Evolutionary conservation across 371 early-diverging fungal species (phyloP).

Genomic region (Mucor piriformis): DNA sequence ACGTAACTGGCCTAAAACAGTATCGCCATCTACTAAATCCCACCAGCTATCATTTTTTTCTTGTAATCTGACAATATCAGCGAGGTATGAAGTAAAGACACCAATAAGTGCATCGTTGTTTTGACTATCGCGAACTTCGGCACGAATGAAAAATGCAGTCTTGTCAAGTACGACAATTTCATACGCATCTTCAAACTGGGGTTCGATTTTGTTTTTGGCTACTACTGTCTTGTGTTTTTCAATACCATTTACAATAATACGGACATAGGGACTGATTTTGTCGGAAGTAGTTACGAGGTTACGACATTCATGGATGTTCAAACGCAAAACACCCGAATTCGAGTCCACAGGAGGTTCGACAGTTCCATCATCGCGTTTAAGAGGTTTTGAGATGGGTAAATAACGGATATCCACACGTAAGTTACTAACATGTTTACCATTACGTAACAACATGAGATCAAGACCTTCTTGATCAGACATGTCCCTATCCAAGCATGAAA

Average conservation of each 20-base stretch:
- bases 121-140: slow-evolving; percentile 48
- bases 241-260: slow-evolving; percentile 50
- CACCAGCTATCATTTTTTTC: slow-evolving; percentile 49
- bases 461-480: slow-evolving; percentile 43
- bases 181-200: slow-evolving; percentile 50
- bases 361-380: slow-evolving; percentile 44
- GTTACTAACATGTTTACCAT: slow-evolving; percentile 56
- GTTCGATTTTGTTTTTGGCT: slow-evolving; percentile 47
- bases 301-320: slow-evolving; percentile 54
- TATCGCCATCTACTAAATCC: slow-evolving; percentile 35
- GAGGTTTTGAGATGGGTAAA: slow-evolving; percentile 63
- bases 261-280: slow-evolving; percentile 46
- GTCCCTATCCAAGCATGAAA: slow-evolving; percentile 58
- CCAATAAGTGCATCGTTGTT: slow-evolving; percentile 40
- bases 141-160: slow-evolving; percentile 34
- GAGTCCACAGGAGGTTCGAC: slow-evolving; percentile 60
- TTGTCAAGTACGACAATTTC: slow-evolving; percentile 58
- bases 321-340: slow-evolving; percentile 57
- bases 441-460: slow-evolving; percentile 43
- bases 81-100: slow-evolving; percentile 32
- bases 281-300: slow-evolving; percentile 29
- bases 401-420: slow-evolving; percentile 62
- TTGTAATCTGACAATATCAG: slow-evolving; percentile 40
- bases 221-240: slow-evolving; percentile 44
- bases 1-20: slow-evolving; percentile 44